Base-by-base conservation (phyloP, 2,329 filamentous ascomycete species). In the Diaporthe sp. region DNA sequence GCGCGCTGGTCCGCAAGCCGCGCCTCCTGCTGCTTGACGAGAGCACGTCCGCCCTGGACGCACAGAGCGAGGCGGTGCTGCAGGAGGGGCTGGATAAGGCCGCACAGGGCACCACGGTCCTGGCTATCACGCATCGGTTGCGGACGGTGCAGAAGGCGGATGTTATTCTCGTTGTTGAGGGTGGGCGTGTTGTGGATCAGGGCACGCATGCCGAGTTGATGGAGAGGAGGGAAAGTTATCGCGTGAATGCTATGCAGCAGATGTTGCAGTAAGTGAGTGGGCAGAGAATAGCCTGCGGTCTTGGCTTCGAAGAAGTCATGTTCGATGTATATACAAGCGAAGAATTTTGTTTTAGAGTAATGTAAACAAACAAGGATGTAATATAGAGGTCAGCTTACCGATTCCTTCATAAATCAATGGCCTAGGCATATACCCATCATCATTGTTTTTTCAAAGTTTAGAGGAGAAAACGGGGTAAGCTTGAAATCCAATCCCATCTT, bases 101-200 rank as follows among this genome's bases (percentile, higher is more conserved):
- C 12, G 57, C 57, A 33, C 33, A 15, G 33, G 57, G 22, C 10
- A 60, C 57, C 33, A 60, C 57, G 33, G 57, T 60, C 33, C 57
- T 60, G 57, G 57, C 57, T 17, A 60, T 60, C 57, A 60, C 57
- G 12, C 57, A 60, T 33, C 57, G 57, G 57, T 33, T 60, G 57
- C 10, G 57, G 22, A 60, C 57, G 22, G 57, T 60, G 35, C 57
- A 60, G 35, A 60, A 17, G 57, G 57, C 57, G 22, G 57, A 60
- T 30, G 57, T 60, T 22, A 60, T 60, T 12, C 12, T 60, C 6
- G 57, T 60, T 25, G 35, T 60, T 4, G 57, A 60, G 57, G 57
- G 57, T 0, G 57, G 57, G 10, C 10, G 57, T 15, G 17, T 60
- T 17, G 57, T 60, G 33, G 57, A 60, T 7, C 57, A 40, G 33